These are phyloP conservation scores for Cylindrodendrum hubeiense DNA, from an alignment of 2,329 filamentous ascomycete genomes.

Conservation along the genomic window DNA sequence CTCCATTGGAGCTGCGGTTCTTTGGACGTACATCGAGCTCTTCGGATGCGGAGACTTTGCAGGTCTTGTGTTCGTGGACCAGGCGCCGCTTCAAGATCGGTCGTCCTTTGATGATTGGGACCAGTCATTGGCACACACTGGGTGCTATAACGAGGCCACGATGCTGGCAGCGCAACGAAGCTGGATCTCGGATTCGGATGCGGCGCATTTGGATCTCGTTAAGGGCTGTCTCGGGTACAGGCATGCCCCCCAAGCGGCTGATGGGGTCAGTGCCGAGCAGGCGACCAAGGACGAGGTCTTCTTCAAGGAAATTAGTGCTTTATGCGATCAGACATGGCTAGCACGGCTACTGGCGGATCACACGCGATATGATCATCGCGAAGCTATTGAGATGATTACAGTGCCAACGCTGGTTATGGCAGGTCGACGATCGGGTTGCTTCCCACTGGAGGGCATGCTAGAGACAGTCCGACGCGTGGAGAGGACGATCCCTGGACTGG, in stretches of 20 bases:
- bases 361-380: constrained; percentile 44
- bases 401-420: constrained; percentile 44
- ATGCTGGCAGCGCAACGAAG: constrained; percentile 38
- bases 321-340: constrained; percentile 42
- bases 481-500: constrained; percentile 33
- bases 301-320: constrained; percentile 43
- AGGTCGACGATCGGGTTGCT: constrained; percentile 42
- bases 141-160: constrained; percentile 43
- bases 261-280: constrained; percentile 37
- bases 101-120: constrained; percentile 41
- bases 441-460: constrained; percentile 43
- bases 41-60: constrained; percentile 42
- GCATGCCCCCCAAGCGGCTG: constrained; percentile 36
- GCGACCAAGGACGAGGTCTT: constrained; percentile 39
- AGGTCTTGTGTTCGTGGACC: constrained; percentile 45
- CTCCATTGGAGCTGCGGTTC: constrained; percentile 44
- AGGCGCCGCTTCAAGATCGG: constrained; percentile 43
- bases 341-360: constrained; percentile 44
- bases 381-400: constrained; percentile 41
- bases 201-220: constrained; percentile 40
- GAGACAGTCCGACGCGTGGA: constrained; percentile 42
- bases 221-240: constrained; percentile 42
- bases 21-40: constrained; percentile 45
- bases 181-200: constrained; percentile 40
- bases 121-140: constrained; percentile 37